Evolutionary conservation across 192 early-diverging fungal species (phyloP).

Genomic region (Gigaspora rosea): DNA sequence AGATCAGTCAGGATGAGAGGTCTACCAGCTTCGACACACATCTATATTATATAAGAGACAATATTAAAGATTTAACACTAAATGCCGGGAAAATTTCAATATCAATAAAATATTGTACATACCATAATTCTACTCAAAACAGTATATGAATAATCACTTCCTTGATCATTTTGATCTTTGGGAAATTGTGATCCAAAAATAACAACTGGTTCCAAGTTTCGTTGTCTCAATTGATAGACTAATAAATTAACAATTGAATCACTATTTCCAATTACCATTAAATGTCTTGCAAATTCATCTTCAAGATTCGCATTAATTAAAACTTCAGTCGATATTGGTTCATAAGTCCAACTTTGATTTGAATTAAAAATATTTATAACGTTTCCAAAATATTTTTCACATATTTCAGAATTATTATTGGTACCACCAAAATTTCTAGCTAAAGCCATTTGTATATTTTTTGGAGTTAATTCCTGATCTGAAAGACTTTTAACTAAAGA

Average conservation of each 20-base stretch:
- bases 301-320: slow-evolving; percentile 24
- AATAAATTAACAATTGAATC: slow-evolving; percentile 28
- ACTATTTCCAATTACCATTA: slow-evolving; percentile 34
- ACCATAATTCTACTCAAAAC: slow-evolving; percentile 32
- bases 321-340: neutral
- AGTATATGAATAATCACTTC: slow-evolving; percentile 27
- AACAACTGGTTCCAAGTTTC: slow-evolving; percentile 20
- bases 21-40: slow-evolving; percentile 31
- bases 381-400: slow-evolving; percentile 18
- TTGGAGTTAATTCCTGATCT: neutral
- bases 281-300: slow-evolving; percentile 25
- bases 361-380: slow-evolving; percentile 7
- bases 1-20: slow-evolving; percentile 30
- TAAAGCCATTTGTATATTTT: slow-evolving; percentile 15
- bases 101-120: neutral
- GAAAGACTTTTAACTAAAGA: slow-evolving; percentile 11
- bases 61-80: neutral
- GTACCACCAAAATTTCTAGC: slow-evolving; percentile 29
- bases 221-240: slow-evolving; percentile 18
- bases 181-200: slow-evolving; percentile 33
- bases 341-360: neutral
- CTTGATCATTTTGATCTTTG: slow-evolving; percentile 11
- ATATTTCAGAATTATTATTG: neutral
- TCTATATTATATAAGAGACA: neutral
- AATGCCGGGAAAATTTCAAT: neutral